Conservation (phyloP, 2,329 filamentous ascomycete genomes). For the Fusarium cicatricum region DNA sequence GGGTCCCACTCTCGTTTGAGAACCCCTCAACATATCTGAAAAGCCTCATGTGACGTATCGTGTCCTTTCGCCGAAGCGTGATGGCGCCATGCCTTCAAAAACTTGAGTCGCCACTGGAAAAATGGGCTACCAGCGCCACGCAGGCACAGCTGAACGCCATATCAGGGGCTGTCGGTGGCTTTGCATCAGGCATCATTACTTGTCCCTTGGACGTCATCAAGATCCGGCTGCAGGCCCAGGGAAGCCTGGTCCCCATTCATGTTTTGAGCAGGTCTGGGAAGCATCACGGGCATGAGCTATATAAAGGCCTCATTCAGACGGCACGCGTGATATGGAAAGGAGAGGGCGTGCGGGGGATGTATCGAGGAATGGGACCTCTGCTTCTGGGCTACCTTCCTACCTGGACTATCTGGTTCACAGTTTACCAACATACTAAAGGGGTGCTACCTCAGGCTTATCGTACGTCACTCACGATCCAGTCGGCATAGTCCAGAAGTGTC, state of each 20-base stretch:
- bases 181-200: slow-evolving; percentile 90
- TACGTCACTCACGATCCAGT: slow-evolving; percentile 44
- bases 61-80: no score
- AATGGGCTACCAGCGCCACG: slow-evolving; percentile 63
- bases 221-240: slow-evolving; percentile 95
- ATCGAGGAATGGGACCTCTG: slow-evolving; percentile 91
- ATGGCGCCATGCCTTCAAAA: no score
- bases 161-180: slow-evolving; percentile 85
- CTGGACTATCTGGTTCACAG: slow-evolving; percentile 96
- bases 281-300: slow-evolving; percentile 62
- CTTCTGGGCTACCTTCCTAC: slow-evolving; percentile 95
- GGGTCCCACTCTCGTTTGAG: no score
- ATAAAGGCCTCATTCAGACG: slow-evolving; percentile 86
- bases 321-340: slow-evolving; percentile 83
- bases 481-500: no score
- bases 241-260: slow-evolving; percentile 71
- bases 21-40: no score
- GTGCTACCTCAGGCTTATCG: slow-evolving; percentile 72
- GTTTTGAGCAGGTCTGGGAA: slow-evolving; percentile 53
- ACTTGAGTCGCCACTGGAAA: no score
- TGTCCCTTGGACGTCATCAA: slow-evolving; percentile 99
- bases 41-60: no score
- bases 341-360: slow-evolving; percentile 89
- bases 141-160: slow-evolving; percentile 78
- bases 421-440: slow-evolving; percentile 88